Conservation (phyloP, 208 protist genomes). For the Trypanosoma conorhini region DNA sequence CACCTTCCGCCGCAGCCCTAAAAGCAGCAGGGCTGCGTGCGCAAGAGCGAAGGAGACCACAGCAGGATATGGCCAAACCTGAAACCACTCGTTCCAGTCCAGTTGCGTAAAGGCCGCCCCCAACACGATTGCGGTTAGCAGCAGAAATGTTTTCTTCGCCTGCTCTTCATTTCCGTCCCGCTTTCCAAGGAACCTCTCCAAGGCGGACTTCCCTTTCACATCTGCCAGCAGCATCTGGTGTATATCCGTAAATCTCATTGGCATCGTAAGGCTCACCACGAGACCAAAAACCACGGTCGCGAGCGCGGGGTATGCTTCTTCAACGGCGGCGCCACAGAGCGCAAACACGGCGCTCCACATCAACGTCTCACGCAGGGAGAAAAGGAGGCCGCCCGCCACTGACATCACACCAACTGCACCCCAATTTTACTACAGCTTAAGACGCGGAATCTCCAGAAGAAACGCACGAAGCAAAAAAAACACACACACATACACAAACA, state of each 20-base stretch:
- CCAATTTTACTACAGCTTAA: background rate
- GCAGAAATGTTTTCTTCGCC: slow-evolving; percentile 24
- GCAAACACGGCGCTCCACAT: slow-evolving; percentile 20
- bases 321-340: slow-evolving; percentile 15
- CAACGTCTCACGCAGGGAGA: slow-evolving; percentile 2
- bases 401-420: background rate
- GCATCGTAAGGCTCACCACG: slow-evolving; percentile 17
- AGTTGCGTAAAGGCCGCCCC: slow-evolving; percentile 50
- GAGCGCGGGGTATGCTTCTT: background rate
- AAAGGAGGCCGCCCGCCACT: background rate
- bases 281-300: slow-evolving; percentile 7
- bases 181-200: background rate
- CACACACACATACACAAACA: slow-evolving; percentile 8
- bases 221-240: slow-evolving; percentile 2
- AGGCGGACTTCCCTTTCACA: background rate
- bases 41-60: slow-evolving; percentile 18
- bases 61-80: slow-evolving; percentile 59
- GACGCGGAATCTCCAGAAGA: background rate
- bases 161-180: background rate
- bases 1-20: background rate
- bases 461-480: slow-evolving; percentile 20
- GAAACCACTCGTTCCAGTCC: slow-evolving; percentile 51
- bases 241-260: slow-evolving; percentile 15
- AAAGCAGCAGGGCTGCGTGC: slow-evolving; percentile 1
- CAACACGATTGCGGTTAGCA: slow-evolving; percentile 35